Evolutionary conservation across 257 asterid genomes (phyloP).

Genomic region (Solanum bulbocastanum): DNA sequence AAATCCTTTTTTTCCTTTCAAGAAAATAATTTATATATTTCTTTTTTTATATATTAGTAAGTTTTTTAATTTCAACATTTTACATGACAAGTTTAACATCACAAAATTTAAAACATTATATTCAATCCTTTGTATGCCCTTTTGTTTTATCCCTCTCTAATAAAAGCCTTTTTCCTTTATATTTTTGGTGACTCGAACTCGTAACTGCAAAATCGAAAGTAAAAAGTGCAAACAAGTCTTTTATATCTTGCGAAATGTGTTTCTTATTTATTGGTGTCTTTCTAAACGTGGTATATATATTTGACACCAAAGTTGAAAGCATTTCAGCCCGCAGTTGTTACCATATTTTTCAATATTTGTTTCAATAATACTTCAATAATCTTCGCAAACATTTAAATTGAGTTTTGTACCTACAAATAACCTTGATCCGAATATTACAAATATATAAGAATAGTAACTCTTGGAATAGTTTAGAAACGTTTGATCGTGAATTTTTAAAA

Average conservation of each 20-base stretch:
- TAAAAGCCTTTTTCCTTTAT: accelerated
- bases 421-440: not conserved
- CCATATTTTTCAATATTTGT: not conserved
- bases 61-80: not conserved
- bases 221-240: not conserved
- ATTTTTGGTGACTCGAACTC: accelerated
- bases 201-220: accelerated
- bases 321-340: not conserved
- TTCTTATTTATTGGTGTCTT: not conserved
- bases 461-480: not conserved
- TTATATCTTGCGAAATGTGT: not conserved
- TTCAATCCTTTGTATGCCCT: not conserved
- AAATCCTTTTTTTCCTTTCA: not conserved
- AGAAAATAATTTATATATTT: too few species aligned
- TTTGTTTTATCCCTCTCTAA: not conserved
- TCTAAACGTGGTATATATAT: not conserved
- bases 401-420: not conserved
- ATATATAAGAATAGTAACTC: not conserved
- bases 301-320: not conserved
- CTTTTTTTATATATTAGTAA: not conserved
- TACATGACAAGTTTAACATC: not conserved
- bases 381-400: not conserved
- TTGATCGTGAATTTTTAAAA: too few species aligned
- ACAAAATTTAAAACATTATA: not conserved
- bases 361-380: too few species aligned